Evolutionary conservation across 31 red algal genomes (phyloP).

Genomic region (Endocladia muricata): DNA sequence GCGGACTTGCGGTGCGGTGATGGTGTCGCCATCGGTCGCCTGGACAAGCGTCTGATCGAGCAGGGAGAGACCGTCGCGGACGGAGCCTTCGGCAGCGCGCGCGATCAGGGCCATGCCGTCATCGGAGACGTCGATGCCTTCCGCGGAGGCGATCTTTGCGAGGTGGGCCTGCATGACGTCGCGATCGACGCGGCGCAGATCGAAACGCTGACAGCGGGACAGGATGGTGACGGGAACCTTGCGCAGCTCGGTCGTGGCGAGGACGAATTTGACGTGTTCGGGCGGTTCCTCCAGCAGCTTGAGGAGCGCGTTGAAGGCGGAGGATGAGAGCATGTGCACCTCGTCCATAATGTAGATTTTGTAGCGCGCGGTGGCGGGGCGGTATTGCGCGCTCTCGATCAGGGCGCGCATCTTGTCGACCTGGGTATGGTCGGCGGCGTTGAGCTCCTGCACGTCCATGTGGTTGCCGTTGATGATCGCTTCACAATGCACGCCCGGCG

Average conservation of each 20-base stretch:
- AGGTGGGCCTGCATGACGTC: too few relatives aligned
- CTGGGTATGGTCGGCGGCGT: not conserved
- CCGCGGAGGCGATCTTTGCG: too few relatives aligned
- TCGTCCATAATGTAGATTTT: constrained; percentile 14
- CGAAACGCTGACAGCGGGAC: not conserved
- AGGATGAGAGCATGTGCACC: not conserved
- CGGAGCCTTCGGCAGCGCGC: not conserved
- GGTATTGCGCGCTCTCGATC: not conserved
- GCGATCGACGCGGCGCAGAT: not conserved
- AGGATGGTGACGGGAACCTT: not conserved
- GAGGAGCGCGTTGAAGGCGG: not conserved
- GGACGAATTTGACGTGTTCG: not conserved
- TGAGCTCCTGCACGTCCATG: not conserved
- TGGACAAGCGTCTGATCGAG: not conserved
- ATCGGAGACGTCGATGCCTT: too few relatives aligned
- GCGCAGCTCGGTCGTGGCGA: not conserved
- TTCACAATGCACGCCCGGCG: not conserved
- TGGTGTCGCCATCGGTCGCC: too few relatives aligned
- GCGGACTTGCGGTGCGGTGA: too few relatives aligned
- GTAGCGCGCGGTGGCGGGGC: not conserved
- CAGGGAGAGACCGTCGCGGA: not conserved
- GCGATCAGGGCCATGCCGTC: not conserved
- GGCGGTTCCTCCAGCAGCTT: not conserved
- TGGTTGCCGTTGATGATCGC: not conserved
- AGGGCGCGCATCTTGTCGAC: not conserved